Evolutionary conservation across 768 basidiomycete genomes (phyloP).

Genomic region (Trametes punicea): DNA sequence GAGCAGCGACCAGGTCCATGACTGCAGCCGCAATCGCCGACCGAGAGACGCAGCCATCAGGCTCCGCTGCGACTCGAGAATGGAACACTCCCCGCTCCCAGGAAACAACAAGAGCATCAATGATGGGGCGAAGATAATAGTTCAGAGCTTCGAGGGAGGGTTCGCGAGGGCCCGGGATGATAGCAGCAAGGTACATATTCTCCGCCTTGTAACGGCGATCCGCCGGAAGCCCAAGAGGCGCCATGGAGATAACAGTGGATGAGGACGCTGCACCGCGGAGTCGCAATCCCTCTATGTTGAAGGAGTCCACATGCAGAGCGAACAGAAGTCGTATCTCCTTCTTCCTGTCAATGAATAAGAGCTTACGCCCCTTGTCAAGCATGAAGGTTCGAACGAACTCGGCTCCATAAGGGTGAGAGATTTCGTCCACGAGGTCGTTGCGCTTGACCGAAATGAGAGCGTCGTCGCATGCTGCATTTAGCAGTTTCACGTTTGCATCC

Average conservation of each 20-base stretch:
- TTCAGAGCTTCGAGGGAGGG: conserved; percentile 22
- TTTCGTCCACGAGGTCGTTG: background rate
- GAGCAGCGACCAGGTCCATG: conserved; percentile 32
- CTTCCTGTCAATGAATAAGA: background rate
- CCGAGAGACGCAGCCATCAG: conserved; percentile 10
- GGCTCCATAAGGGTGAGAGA: background rate
- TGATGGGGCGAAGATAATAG: conserved; percentile 22
- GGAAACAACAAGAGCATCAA: conserved; percentile 19
- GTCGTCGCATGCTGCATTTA: background rate
- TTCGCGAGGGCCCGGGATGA: conserved; percentile 27
- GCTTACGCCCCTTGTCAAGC: background rate
- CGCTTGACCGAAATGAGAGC: background rate
- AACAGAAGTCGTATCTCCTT: conserved; percentile 3
- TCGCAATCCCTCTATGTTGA: background rate
- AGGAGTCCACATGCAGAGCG: conserved; percentile 6
- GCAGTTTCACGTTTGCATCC: background rate
- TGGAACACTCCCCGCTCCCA: conserved; percentile 20
- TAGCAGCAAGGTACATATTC: conserved; percentile 30
- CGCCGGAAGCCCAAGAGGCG: conserved; percentile 33
- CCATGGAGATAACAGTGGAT: conserved; percentile 31
- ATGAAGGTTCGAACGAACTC: background rate
- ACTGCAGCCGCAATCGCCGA: conserved; percentile 23
- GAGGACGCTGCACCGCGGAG: background rate
- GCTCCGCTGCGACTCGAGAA: conserved; percentile 12
- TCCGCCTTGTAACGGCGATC: conserved; percentile 32